Conservation (phyloP, 345 rosid genomes). For the Turritis glabra region DNA sequence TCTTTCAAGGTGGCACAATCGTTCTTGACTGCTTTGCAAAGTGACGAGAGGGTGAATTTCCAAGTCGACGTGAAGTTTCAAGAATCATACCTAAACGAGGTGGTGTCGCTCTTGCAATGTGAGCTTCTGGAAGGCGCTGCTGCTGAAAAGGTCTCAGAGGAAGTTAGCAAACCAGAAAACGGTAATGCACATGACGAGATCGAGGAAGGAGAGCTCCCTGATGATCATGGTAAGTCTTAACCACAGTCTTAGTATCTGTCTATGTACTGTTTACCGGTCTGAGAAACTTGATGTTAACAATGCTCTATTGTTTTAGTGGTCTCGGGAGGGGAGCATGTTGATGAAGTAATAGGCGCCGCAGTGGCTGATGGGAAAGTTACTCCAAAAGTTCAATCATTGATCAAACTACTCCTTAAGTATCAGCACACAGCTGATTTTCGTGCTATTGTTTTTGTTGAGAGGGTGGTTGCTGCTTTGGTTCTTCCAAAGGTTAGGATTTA, state of each 20-base stretch:
- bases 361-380: slow-evolving; percentile 99
- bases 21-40: slow-evolving; percentile 86
- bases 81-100: slow-evolving; percentile 78
- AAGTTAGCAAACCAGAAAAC: slow-evolving; percentile 43
- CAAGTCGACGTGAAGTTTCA: slow-evolving; percentile 97
- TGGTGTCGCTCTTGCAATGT: slow-evolving; percentile 81
- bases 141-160: slow-evolving; percentile 52
- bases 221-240: slow-evolving; percentile 68
- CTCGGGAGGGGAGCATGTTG: slow-evolving; percentile 98
- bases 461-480: slow-evolving; percentile 96
- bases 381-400: slow-evolving; percentile 90
- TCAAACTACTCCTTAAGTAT: slow-evolving; percentile 84
- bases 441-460: slow-evolving; percentile 97
- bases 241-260: not conserved
- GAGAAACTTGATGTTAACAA: not conserved
- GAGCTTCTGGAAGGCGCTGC: slow-evolving; percentile 90
- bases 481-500: slow-evolving; percentile 81
- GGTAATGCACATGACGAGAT: slow-evolving; percentile 59
- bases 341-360: slow-evolving; percentile 90
- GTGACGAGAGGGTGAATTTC: slow-evolving; percentile 88
- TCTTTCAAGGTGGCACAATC: slow-evolving; percentile 81
- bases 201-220: slow-evolving; percentile 99
- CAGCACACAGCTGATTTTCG: slow-evolving; percentile 93
- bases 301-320: slow-evolving; percentile 52
- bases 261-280: not conserved